phyloP scores from a whole-genome alignment of 306 rosid genomes.

The Begonia fuchsioides region DNA sequence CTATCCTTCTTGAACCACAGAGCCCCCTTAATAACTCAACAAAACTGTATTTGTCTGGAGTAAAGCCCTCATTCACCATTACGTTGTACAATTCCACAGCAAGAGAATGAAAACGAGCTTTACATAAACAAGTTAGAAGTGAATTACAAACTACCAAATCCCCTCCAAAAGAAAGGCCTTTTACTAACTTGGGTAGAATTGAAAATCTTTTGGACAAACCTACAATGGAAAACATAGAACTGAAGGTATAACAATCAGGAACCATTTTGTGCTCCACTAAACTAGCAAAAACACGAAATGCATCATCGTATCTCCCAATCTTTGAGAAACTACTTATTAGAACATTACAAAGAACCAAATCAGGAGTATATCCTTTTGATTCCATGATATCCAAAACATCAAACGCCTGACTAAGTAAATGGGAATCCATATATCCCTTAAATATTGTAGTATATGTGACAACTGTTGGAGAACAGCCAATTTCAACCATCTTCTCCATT shows the following conservation, averaged over 20 bases:
- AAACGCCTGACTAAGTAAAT: slow-evolving; percentile 24
- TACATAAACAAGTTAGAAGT: slow-evolving; percentile 28
- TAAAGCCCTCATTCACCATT: slow-evolving; percentile 35
- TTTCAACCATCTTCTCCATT: slow-evolving; percentile 26
- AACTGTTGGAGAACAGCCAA: slow-evolving; percentile 26
- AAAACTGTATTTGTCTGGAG: slow-evolving; percentile 47
- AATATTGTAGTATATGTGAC: slow-evolving; percentile 48
- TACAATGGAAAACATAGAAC: slow-evolving; percentile 26
- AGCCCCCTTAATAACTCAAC: slow-evolving; percentile 41
- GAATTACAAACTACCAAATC: slow-evolving; percentile 50
- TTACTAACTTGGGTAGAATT: slow-evolving; percentile 26
- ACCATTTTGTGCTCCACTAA: slow-evolving; percentile 15
- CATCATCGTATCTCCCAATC: slow-evolving; percentile 34
- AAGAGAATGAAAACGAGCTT: slow-evolving; percentile 26
- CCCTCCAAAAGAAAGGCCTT: slow-evolving; percentile 15
- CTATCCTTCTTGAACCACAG: slow-evolving; percentile 33
- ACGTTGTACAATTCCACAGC: slow-evolving; percentile 25
- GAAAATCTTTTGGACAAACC: slow-evolving; percentile 24
- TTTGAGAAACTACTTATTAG: slow-evolving; percentile 42
- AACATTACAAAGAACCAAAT: slow-evolving; percentile 41
- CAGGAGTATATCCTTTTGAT: slow-evolving; percentile 25
- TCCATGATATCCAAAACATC: slow-evolving; percentile 21
- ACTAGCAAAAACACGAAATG: slow-evolving; percentile 21
- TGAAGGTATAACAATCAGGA: slow-evolving; percentile 38
- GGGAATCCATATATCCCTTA: slow-evolving; percentile 38